phyloP scores from a whole-genome alignment of 306 rosid genomes.

The Medicago arabica region DNA sequence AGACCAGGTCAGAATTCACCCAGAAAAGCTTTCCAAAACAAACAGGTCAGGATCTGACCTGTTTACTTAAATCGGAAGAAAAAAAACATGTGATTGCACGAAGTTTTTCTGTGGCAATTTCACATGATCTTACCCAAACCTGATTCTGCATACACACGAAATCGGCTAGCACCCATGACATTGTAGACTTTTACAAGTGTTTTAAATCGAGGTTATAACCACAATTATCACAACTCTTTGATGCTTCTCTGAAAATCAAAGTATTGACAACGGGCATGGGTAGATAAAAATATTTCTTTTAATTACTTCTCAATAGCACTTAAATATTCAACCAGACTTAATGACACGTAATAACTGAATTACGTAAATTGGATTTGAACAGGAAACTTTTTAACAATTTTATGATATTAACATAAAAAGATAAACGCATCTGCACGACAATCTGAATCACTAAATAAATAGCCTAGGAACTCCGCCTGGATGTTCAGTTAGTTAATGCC shows the following conservation, averaged over 20 bases:
- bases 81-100: background rate
- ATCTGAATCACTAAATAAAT: slow-evolving; percentile 11
- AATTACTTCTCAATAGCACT: background rate
- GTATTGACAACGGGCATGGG: background rate
- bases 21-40: background rate
- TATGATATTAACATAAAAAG: slow-evolving; percentile 5
- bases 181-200: too few species aligned
- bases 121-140: too few species aligned
- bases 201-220: too few species aligned
- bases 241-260: background rate
- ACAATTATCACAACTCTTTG: background rate
- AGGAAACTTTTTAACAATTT: background rate
- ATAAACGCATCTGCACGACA: slow-evolving; percentile 2
- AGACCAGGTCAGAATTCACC: background rate
- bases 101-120: too few species aligned
- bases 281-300: background rate
- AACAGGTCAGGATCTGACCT: background rate
- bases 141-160: too few species aligned
- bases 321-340: slow-evolving; percentile 18
- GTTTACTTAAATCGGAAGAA: too few species aligned
- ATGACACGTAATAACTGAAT: background rate
- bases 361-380: background rate
- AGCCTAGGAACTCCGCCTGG: background rate
- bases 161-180: too few species aligned
- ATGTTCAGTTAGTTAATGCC: background rate